Evolutionary conservation across 805 yeast species (phyloP).

Genomic region (Saturnispora zaruensis): DNA sequence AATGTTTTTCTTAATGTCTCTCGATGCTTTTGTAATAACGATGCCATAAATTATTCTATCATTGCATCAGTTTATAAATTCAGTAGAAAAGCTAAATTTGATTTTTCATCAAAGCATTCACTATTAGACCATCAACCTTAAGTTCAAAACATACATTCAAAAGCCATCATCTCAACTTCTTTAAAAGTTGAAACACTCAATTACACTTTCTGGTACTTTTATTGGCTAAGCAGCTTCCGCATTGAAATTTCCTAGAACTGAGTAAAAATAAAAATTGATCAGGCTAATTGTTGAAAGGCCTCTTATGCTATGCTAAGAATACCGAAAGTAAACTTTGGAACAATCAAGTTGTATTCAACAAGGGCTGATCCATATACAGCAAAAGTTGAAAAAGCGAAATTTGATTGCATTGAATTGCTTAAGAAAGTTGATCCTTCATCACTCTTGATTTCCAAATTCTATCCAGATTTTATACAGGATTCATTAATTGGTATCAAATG

Average conservation of each 20-base stretch:
- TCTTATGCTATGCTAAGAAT: not conserved
- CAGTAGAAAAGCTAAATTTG: too few species aligned
- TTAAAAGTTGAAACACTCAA: too few species aligned
- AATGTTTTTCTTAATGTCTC: too few species aligned
- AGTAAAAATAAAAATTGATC: not conserved
- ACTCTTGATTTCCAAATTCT: constrained; percentile 54
- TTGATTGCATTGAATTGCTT: constrained; percentile 38
- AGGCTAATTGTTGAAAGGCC: not conserved
- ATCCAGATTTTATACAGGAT: constrained; percentile 57
- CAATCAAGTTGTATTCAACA: not conserved
- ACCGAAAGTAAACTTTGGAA: not conserved
- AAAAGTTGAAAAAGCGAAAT: constrained; percentile 28
- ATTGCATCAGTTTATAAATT: too few species aligned
- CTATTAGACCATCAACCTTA: too few species aligned
- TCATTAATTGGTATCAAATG: constrained; percentile 57
- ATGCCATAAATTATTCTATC: too few species aligned
- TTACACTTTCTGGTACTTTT: not conserved
- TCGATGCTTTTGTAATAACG: too few species aligned
- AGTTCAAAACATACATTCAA: too few species aligned
- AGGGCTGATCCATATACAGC: constrained; percentile 10
- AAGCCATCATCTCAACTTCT: too few species aligned
- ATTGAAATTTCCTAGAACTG: not conserved
- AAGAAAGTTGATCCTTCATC: constrained; percentile 53
- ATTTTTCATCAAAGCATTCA: too few species aligned
- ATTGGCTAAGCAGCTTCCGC: not conserved